phyloP scores from a whole-genome alignment of 2,329 filamentous ascomycete species.

The Aureobasidium subglaciale region DNA sequence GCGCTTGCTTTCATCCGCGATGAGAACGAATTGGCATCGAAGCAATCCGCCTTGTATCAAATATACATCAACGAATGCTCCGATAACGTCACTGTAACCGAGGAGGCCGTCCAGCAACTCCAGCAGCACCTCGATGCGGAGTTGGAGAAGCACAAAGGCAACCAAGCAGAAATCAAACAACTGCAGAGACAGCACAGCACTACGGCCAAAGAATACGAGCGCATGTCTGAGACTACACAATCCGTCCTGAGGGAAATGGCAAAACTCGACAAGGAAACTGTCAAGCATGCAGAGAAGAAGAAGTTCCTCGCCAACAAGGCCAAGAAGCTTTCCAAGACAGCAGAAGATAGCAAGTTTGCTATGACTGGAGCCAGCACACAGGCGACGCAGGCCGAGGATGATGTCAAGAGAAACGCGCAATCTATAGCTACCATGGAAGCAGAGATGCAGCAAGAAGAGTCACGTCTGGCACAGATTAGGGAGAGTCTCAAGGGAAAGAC shows the following conservation, averaged over 20 bases:
- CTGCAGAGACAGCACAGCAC: constrained; percentile 78
- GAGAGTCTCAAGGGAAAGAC: constrained; percentile 92
- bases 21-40: constrained; percentile 84
- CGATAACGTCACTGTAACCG: constrained; percentile 80
- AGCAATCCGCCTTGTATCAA: constrained; percentile 89
- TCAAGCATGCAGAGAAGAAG: constrained; percentile 96
- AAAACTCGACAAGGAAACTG: constrained; percentile 89
- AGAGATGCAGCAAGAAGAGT: constrained; percentile 70
- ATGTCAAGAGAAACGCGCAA: constrained; percentile 68
- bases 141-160: constrained; percentile 84
- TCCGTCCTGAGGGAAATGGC: constrained; percentile 76
- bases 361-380: constrained; percentile 68
- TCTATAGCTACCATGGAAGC: constrained; percentile 72
- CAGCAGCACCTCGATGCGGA: constrained; percentile 80
- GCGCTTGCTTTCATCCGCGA: constrained; percentile 82
- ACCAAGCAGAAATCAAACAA: constrained; percentile 81
- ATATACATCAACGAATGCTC: constrained; percentile 82
- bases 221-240: constrained; percentile 74
- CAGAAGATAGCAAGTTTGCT: constrained; percentile 67
- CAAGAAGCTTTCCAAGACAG: constrained; percentile 89
- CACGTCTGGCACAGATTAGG: constrained; percentile 73
- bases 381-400: constrained; percentile 67
- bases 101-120: constrained; percentile 86
- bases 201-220: constrained; percentile 75
- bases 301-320: constrained; percentile 88